Conservation (phyloP, 306 rosid species). For the Neltuma alba region DNA sequence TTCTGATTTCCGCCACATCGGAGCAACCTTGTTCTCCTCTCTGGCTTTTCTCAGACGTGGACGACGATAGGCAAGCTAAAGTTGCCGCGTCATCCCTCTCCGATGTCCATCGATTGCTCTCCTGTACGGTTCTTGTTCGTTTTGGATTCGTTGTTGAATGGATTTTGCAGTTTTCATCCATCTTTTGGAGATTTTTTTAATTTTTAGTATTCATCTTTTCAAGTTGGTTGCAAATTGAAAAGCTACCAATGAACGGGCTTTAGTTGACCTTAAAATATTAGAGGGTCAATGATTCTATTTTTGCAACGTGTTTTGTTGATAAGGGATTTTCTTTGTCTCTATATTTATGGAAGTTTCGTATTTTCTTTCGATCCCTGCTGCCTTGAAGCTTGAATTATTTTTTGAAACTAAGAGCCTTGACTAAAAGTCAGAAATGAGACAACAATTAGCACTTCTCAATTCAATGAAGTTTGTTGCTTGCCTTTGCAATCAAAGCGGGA, state of each 20-base stretch:
- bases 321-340: slow-evolving; percentile 16
- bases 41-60: slow-evolving; percentile 68
- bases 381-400: slow-evolving; percentile 2
- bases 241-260: slow-evolving; percentile 20
- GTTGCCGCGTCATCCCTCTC: slow-evolving; percentile 44
- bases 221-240: slow-evolving; percentile 29
- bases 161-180: slow-evolving; percentile 15
- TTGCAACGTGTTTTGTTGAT: background rate
- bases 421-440: slow-evolving; percentile 19
- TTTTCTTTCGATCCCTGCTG: background rate
- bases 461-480: slow-evolving; percentile 23
- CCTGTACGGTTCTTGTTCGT: slow-evolving; percentile 55
- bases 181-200: background rate
- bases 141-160: background rate
- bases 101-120: slow-evolving; percentile 44
- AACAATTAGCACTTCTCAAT: slow-evolving; percentile 12
- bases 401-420: slow-evolving; percentile 7
- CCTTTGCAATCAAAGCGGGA: slow-evolving; percentile 7
- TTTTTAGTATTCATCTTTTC: background rate
- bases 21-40: slow-evolving; percentile 72
- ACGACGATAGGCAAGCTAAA: slow-evolving; percentile 34
- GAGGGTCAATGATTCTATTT: background rate
- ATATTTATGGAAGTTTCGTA: background rate
- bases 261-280: slow-evolving; percentile 22
- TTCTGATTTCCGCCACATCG: slow-evolving; percentile 46